phyloP scores from a whole-genome alignment of 2,329 filamentous ascomycete species.

The Aspergillus floridensis region DNA sequence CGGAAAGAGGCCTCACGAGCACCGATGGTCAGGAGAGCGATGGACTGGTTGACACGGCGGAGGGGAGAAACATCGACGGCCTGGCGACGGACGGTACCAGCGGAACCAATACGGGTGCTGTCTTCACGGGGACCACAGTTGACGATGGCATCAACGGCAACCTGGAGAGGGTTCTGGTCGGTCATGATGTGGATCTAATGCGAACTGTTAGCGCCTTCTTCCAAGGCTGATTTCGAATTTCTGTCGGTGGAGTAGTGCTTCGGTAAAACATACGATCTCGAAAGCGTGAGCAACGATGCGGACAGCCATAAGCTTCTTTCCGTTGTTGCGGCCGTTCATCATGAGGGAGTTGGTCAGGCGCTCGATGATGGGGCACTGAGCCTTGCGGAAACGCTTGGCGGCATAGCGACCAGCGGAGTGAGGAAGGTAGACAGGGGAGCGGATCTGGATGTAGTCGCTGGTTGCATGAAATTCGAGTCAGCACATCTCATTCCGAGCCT shows the following conservation, averaged over 20 bases:
- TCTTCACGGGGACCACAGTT: slow-evolving; percentile 99
- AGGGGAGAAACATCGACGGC: slow-evolving; percentile 99
- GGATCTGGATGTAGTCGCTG: slow-evolving; percentile 99
- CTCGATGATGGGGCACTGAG: slow-evolving; percentile 99
- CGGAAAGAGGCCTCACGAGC: slow-evolving; percentile 98
- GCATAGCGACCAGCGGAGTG: slow-evolving; percentile 99
- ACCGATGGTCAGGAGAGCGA: slow-evolving; percentile 97
- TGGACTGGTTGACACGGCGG: slow-evolving; percentile 99
- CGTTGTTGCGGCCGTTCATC: slow-evolving; percentile 99
- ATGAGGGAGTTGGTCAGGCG: slow-evolving; percentile 99
- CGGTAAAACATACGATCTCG: slow-evolving; percentile 82
- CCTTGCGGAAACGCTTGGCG: slow-evolving; percentile 99
- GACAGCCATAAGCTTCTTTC: slow-evolving; percentile 99
- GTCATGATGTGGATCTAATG: slow-evolving; percentile 98
- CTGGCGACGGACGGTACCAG: slow-evolving; percentile 99
- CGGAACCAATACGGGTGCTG: slow-evolving; percentile 98
- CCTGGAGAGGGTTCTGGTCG: slow-evolving; percentile 99
- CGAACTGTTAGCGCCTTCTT: slow-evolving; percentile 10
- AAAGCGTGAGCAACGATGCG: slow-evolving; percentile 98
- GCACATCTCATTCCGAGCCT: slow-evolving; percentile 22
- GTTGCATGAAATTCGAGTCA: slow-evolving; percentile 31
- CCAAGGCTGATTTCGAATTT: neutral
- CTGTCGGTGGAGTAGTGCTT: neutral
- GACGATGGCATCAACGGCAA: slow-evolving; percentile 98
- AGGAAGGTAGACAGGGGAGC: slow-evolving; percentile 96